Conservation (phyloP, 352 stramenopile species). For the Phytophthora ramorum region DNA sequence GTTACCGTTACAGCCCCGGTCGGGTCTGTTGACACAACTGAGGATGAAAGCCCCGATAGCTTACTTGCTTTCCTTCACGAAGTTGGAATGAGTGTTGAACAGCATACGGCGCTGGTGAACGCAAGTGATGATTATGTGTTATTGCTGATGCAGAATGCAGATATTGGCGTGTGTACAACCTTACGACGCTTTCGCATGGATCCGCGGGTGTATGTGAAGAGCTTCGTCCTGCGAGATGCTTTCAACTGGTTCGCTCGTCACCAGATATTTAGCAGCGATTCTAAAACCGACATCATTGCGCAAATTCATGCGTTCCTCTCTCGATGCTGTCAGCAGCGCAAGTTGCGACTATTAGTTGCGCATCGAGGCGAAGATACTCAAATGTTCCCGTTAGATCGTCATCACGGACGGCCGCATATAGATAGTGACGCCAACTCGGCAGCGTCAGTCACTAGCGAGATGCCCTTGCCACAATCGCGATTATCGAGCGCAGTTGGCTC, state of each 20-base stretch:
- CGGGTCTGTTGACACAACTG: constrained; percentile 1
- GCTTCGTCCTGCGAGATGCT: constrained; percentile 76
- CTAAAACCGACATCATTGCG: constrained; percentile 23
- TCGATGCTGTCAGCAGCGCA: constrained; percentile 79
- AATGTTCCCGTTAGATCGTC: constrained; percentile 48
- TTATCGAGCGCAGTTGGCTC: constrained; percentile 20
- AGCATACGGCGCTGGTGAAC: constrained; percentile 52
- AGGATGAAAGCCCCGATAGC: constrained; percentile 15
- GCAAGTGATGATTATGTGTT: constrained; percentile 82
- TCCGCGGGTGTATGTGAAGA: constrained; percentile 73
- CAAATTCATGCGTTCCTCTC: constrained; percentile 64
- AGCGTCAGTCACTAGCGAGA: constrained; percentile 4
- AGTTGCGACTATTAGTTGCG: constrained; percentile 70
- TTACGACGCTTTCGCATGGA: constrained; percentile 76
- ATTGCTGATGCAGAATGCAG: constrained; percentile 68
- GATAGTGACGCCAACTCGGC: constrained; percentile 10
- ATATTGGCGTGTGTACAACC: constrained; percentile 49
- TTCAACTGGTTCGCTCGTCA: constrained; percentile 67
- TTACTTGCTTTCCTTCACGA: constrained; percentile 50
- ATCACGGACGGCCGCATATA: constrained; percentile 11
- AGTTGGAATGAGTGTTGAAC: constrained; percentile 56
- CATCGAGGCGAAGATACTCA: constrained; percentile 61
- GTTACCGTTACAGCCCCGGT: not conserved
- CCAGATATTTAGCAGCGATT: constrained; percentile 49
- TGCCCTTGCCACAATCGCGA: constrained; percentile 4